phyloP scores from a whole-genome alignment of 2,329 filamentous ascomycete species.

The Parascedosporium putredinis region DNA sequence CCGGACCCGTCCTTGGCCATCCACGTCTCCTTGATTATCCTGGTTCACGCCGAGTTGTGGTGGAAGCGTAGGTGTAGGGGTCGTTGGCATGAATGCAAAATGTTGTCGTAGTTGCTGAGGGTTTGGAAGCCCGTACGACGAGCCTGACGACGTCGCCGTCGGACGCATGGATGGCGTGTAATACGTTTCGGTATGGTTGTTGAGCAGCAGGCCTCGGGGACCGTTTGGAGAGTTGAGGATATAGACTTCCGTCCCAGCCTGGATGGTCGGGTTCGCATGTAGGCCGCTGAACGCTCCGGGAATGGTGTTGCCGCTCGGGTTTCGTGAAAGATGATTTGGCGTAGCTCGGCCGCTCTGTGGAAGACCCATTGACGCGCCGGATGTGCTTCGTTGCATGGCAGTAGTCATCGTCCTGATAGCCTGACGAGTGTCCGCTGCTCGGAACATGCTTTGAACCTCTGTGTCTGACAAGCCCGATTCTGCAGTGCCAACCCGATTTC shows the following conservation, averaged over 20 bases:
- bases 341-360: conserved; percentile 33
- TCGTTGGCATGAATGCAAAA: neutral
- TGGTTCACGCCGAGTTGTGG: neutral
- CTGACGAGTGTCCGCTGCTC: conserved; percentile 33
- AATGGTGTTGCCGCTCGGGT: conserved; percentile 14
- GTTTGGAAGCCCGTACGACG: neutral
- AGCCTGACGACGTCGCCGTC: neutral
- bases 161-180: conserved; percentile 29
- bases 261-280: conserved; percentile 14
- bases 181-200: conserved; percentile 38
- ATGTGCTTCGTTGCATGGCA: conserved; percentile 41
- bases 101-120: neutral
- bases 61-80: neutral
- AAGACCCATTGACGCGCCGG: conserved; percentile 28
- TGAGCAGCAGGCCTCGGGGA: conserved; percentile 47
- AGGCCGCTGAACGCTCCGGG: conserved; percentile 13
- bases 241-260: conserved; percentile 40
- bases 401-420: conserved; percentile 24
- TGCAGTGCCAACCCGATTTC: neutral
- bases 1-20: neutral
- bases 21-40: neutral
- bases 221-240: conserved; percentile 51
- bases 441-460: conserved; percentile 36
- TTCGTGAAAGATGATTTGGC: conserved; percentile 17
- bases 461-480: conserved; percentile 22